These are phyloP conservation scores for Symbiodinium natans DNA, from an alignment of 73 alveolate genomes.

Conservation along the genomic window DNA sequence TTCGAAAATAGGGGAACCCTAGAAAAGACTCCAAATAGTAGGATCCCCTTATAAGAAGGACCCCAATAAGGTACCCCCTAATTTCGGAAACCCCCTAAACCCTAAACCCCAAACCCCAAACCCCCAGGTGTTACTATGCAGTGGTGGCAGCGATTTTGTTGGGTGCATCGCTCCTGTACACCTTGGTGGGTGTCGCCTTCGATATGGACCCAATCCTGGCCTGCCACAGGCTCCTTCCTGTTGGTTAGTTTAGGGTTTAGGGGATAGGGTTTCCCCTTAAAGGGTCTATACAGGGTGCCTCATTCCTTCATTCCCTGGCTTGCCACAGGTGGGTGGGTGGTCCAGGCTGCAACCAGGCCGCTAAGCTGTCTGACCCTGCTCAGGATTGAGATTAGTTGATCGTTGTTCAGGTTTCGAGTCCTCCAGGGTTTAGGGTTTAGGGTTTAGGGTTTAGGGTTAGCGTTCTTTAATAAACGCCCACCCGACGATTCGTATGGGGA, in stretches of 20 bases:
- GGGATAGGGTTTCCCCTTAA: too few relatives aligned
- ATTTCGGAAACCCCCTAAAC: too few relatives aligned
- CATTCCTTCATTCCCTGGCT: too few relatives aligned
- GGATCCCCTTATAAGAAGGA: too few relatives aligned
- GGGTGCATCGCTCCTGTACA: neutral
- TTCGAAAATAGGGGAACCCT: too few relatives aligned
- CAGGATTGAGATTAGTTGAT: neutral
- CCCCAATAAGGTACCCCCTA: too few relatives aligned
- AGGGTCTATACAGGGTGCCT: too few relatives aligned
- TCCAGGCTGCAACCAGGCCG: neutral
- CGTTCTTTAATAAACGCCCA: neutral
- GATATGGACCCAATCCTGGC: constrained; percentile 3
- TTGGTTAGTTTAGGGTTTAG: too few relatives aligned
- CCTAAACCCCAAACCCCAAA: too few relatives aligned
- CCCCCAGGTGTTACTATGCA: neutral
- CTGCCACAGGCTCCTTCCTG: constrained; percentile 27
- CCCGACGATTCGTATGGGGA: neutral
- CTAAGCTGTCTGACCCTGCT: neutral
- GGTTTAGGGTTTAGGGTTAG: too few relatives aligned
- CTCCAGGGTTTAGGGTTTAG: neutral
- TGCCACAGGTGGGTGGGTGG: too few relatives aligned
- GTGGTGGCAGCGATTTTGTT: neutral
- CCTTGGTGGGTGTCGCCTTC: constrained; percentile 20
- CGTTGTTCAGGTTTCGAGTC: neutral
- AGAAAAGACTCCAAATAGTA: too few relatives aligned